A percentile compares a stretch with the other conserved stretches of the same genome.
Conservation (phyloP, 108 stramenopile genomes). For the Cyclotella kingstonii region DNA sequence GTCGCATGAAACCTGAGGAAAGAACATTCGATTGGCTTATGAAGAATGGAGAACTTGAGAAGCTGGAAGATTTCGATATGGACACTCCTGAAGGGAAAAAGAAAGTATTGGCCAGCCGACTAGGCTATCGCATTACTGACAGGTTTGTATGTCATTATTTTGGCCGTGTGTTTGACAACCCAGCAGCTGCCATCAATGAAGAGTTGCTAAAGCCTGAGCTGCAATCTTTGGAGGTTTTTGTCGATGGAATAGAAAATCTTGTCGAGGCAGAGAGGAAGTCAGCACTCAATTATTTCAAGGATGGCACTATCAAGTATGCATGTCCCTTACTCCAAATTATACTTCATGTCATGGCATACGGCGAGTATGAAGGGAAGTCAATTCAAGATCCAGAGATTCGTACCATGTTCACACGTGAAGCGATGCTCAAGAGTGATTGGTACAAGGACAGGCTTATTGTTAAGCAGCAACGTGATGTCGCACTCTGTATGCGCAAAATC, state of each 20-base stretch:
- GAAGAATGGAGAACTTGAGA: conserved; percentile 48
- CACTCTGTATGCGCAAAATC: conserved; percentile 47
- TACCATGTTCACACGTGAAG: conserved; percentile 57
- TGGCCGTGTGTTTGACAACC: conserved; percentile 59
- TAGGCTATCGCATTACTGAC: conserved; percentile 56
- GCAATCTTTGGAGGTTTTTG: conserved; percentile 52
- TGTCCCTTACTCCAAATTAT: conserved; percentile 55
- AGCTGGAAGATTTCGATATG: conserved; percentile 50
- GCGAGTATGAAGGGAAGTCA: conserved; percentile 51
- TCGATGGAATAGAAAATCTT: conserved; percentile 58
- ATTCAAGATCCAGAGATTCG: conserved; percentile 60
- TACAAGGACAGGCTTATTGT: conserved; percentile 49
- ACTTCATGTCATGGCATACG: conserved; percentile 67
- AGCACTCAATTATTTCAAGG: conserved; percentile 54
- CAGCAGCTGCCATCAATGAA: conserved; percentile 53
- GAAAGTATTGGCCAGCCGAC: conserved; percentile 47
- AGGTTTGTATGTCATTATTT: conserved; percentile 54
- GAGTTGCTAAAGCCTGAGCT: conserved; percentile 59
- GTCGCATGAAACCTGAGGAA: conserved; percentile 57
- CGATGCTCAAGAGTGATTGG: conserved; percentile 57
- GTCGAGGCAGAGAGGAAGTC: conserved; percentile 51
- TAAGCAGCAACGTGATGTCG: conserved; percentile 51
- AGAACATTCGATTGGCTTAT: conserved; percentile 45
- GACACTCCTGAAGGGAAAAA: conserved; percentile 36
- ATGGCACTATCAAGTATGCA: conserved; percentile 57